Base-by-base conservation (phyloP, 2,329 filamentous ascomycete species). In the Purpureocillium takamizusanense region DNA sequence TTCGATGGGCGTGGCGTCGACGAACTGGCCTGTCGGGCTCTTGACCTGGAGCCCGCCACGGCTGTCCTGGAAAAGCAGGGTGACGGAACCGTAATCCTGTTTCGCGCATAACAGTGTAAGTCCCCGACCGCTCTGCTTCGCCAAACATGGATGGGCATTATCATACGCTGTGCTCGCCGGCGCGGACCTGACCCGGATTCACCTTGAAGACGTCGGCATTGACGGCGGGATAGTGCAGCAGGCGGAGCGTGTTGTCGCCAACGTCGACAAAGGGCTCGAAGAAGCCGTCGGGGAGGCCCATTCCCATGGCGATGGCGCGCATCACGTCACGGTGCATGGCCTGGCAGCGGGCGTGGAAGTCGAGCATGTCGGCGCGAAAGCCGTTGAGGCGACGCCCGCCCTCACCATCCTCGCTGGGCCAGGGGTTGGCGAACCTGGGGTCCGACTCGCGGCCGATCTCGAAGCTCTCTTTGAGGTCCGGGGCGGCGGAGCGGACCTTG, bases 1-100 rank as follows among this genome's bases (percentile, higher is more conserved):
- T 28, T 78, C 69, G 42, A 94, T 90, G 0, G 89, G 88, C 7
- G 76, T 86, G 1, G 86, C 89, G 52, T 95, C 78, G 30, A 95
- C 78, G 52, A 89, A 95, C 0, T 72, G 76, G 2, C 85, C 86
- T 31, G 75, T 81, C 0, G 87, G 86, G 35, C 79, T 83, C 51
- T 78, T 73, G 15, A 74, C 72, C 54, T 78, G 74, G 37, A 78
- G 51, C 0, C 74, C 74, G 8, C 74, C 74, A 6, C 66, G 57
- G 32, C 56, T 52, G 48, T 81, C 77, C 55, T 81, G 76, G 61
- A 81, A 81, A 13, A 81, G 62, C 32, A 81, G 58, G 0, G 76
- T 81, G 53, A 79, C 70, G 29, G 70, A 74, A 9, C 75, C 75
- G 45, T 78, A 78, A 51, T 78, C 75, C 60, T 63, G 33, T 25